Base-by-base conservation (phyloP, 768 basidiomycete species). In the Lentinus tigrinus region DNA sequence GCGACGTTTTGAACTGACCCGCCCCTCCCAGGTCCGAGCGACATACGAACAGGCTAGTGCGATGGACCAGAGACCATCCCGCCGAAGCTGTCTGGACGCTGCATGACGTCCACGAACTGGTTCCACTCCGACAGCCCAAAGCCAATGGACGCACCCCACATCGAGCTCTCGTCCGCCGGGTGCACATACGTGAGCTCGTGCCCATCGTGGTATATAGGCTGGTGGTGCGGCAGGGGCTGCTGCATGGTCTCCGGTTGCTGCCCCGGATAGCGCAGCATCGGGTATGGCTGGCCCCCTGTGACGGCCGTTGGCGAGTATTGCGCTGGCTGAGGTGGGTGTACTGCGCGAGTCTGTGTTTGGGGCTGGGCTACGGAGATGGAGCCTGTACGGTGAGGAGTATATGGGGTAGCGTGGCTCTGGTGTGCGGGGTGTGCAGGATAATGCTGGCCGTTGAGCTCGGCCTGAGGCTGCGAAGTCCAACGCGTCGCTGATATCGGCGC, bases 101-200 rank as follows among this genome's bases (percentile, higher is more conserved):
- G 78, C 72, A 89, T 78, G 44, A 81, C 85, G 58, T 89, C 85
- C 72, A 91, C 72, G 67, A 83, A 82, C 57, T 78, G 77, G 39
- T 74, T 77, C 87, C 90, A 91, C 72, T 91, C 90, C 39, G 85
- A 83, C 63, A 88, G 85, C 55, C 83, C 88, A 67, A 92, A 88
- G 17, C 87, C 87, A 49, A 85, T 80, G 37, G 85, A 81, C 16
- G 88, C 80, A 42, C 88, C 88, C 89, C 89, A 92, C 77, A 90
- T 85, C 31, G 77, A 77, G 37, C 78, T 74, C 61, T 88, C 85
- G 57, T 86, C 87, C 44, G 82, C 79, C 26, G 82, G 79, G 54
- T 83, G 80, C 34, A 79, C 63, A 47, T 67, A 67, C 40, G 43
- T 54, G 40, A 48, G 51, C 36, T 60, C 54, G 39, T 52, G 37